Evolutionary conservation across 1,139 yeast genomes (phyloP).

Genomic region (Yamadazyma kanchanaburiensis): DNA sequence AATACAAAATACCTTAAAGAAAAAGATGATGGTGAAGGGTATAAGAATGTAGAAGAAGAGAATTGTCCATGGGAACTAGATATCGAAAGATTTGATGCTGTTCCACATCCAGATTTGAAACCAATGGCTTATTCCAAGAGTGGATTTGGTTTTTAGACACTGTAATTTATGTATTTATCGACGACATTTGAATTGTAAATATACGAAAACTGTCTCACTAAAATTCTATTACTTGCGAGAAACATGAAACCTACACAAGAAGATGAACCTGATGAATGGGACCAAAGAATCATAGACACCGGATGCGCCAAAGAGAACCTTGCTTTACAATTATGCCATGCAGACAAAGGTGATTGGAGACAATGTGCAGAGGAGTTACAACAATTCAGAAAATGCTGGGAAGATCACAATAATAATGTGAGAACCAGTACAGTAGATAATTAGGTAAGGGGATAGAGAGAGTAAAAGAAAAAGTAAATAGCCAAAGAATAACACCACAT

Average conservation of each 20-base stretch:
- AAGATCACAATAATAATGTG: constrained; percentile 49
- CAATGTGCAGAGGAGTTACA: constrained; percentile 65
- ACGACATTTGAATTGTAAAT: too few species aligned
- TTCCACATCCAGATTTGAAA: constrained; percentile 83
- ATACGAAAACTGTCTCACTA: constrained; percentile 1
- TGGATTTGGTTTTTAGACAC: constrained; percentile 40
- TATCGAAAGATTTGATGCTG: constrained; percentile 67
- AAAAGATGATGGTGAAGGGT: constrained; percentile 47
- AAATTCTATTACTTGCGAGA: not conserved
- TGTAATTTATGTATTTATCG: not conserved
- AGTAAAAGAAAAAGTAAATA: too few species aligned
- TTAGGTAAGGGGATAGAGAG: too few species aligned
- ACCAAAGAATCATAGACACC: constrained; percentile 64
- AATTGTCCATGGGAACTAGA: constrained; percentile 51
- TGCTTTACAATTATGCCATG: constrained; percentile 68
- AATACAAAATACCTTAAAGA: constrained; percentile 28
- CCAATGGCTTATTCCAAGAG: constrained; percentile 95
- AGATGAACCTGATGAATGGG: constrained; percentile 75
- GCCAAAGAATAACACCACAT: too few species aligned
- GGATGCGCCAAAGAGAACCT: constrained; percentile 74
- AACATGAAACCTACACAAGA: constrained; percentile 21
- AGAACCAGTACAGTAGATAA: constrained; percentile 51
- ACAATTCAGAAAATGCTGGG: constrained; percentile 71
- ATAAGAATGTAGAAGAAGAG: constrained; percentile 41
- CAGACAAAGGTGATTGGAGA: constrained; percentile 81